Conservation (phyloP, 164 flowering plant species). For the Aristolochia contorta region DNA sequence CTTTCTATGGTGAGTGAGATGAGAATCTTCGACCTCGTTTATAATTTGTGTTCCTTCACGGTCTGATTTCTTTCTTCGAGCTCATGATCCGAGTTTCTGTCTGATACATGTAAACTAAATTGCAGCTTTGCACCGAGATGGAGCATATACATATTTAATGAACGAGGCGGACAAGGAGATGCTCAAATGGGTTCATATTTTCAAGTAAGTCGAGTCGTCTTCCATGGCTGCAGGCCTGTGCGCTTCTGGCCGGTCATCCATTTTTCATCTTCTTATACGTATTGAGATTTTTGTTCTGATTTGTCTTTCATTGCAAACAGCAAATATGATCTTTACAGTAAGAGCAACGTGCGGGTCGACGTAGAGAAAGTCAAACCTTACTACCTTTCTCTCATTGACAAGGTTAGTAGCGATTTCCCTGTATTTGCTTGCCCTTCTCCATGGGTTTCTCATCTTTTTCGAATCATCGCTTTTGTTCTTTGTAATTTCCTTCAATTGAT, state of each 20-base stretch:
- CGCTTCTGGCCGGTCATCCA: neutral
- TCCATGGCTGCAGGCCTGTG: neutral
- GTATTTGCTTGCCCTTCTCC: neutral
- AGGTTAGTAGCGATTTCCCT: slow-evolving; percentile 12
- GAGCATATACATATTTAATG: slow-evolving; percentile 29
- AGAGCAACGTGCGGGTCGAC: slow-evolving; percentile 32
- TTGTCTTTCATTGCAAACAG: slow-evolving; percentile 7
- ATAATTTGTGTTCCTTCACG: neutral
- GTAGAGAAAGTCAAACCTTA: slow-evolving; percentile 29
- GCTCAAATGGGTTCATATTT: slow-evolving; percentile 32
- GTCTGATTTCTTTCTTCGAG: neutral
- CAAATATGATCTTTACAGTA: slow-evolving; percentile 41
- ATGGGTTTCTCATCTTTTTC: no score
- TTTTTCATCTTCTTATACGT: neutral
- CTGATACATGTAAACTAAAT: neutral
- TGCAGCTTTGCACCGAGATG: slow-evolving; percentile 25
- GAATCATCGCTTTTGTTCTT: neutral
- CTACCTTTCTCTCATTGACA: slow-evolving; percentile 30
- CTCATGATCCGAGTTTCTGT: neutral
- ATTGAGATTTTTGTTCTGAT: neutral
- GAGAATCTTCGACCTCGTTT: neutral
- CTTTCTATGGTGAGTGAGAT: slow-evolving; percentile 46
- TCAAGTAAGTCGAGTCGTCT: slow-evolving; percentile 17
- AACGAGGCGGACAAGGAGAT: slow-evolving; percentile 30
- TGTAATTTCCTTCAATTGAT: no score